Percentiles rank a stretch among this genome's conserved stretches.
Conservation (phyloP, 78 protist genomes). For the Dictyostelium intermedium region DNA sequence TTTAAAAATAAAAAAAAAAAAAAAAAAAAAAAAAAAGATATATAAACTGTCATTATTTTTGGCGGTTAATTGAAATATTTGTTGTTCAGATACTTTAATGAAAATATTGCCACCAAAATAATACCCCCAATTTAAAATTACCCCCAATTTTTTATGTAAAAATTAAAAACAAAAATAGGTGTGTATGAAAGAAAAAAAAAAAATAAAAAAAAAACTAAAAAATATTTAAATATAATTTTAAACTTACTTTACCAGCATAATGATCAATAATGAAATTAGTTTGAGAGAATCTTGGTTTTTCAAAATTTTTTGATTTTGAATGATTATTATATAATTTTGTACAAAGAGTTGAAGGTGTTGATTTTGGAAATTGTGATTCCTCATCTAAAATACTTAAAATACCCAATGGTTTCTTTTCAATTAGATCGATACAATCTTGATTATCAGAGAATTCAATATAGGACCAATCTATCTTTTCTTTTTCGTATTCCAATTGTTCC, state of each 20-base stretch:
- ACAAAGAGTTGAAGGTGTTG: slow-evolving; percentile 73
- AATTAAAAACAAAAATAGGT: neutral
- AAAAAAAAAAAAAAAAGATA: neutral
- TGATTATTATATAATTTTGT: slow-evolving; percentile 49
- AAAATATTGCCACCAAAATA: neutral
- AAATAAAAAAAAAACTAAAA: neutral
- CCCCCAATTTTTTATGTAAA: neutral
- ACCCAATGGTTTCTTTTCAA: slow-evolving; percentile 87
- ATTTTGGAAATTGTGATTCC: slow-evolving; percentile 89
- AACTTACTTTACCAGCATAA: slow-evolving; percentile 92
- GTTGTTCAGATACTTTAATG: neutral
- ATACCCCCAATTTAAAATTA: neutral
- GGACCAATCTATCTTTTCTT: slow-evolving; percentile 90
- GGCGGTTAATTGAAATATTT: neutral
- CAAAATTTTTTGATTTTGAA: slow-evolving; percentile 46
- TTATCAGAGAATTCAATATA: slow-evolving; percentile 89
- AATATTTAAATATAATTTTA: neutral
- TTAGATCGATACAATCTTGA: slow-evolving; percentile 88
- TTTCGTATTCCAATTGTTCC: slow-evolving; percentile 88
- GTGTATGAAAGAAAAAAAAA: neutral
- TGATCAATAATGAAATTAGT: slow-evolving; percentile 86
- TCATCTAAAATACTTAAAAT: slow-evolving; percentile 92
- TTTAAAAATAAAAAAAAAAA: neutral
- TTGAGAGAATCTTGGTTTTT: slow-evolving; percentile 60
- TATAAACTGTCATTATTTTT: neutral